Evolutionary conservation across 73 alveolate species (phyloP).

Genomic region (Diophrys appendiculata): DNA sequence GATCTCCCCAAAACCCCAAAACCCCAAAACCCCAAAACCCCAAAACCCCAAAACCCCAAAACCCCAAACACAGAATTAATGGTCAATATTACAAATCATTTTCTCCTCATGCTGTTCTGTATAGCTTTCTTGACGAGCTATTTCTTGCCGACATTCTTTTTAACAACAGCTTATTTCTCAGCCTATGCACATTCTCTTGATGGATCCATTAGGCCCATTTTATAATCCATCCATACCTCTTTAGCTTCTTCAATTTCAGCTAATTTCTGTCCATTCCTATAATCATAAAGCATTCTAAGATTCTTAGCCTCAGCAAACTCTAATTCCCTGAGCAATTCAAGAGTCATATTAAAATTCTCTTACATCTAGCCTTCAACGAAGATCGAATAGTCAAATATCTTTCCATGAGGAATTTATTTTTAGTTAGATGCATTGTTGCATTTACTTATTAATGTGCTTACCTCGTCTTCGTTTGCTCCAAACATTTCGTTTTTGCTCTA

Average conservation of each 20-base stretch:
- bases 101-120: not conserved
- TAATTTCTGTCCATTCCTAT: not conserved
- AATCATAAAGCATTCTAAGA: not conserved
- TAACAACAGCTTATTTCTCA: conserved; percentile 37
- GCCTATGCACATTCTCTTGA: conserved; percentile 33
- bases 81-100: no score
- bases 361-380: not conserved
- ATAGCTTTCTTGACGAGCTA: not conserved
- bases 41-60: no score
- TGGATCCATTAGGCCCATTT: conserved; percentile 45
- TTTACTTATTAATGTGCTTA: not conserved
- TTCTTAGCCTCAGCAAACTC: not conserved
- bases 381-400: conserved; percentile 4
- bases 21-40: no score
- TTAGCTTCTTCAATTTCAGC: conserved; percentile 6
- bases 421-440: not conserved
- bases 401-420: not conserved
- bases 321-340: conserved; percentile 10
- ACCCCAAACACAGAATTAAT: no score
- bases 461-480: not conserved
- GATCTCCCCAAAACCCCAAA: no score
- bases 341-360: not conserved
- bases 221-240: conserved; percentile 28
- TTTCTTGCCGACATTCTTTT: conserved; percentile 51
- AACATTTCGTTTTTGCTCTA: not conserved